These are phyloP conservation scores for Vaccinium macrocarpon DNA, from an alignment of 148 eudicot genomes.

Conservation along the genomic window DNA sequence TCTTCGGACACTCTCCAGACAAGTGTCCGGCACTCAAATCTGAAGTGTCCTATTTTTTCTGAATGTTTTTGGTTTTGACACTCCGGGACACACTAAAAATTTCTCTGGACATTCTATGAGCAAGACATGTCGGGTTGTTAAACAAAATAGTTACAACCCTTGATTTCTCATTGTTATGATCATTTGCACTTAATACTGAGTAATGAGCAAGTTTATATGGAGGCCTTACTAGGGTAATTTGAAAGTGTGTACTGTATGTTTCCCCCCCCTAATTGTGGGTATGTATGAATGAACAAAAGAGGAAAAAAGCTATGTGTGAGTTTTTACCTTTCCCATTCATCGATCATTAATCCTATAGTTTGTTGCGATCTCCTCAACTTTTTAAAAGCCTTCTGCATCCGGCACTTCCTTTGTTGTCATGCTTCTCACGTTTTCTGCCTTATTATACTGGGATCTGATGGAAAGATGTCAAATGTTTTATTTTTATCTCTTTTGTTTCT, in stretches of 20 bases:
- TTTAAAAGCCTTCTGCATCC: background rate
- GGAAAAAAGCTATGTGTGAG: background rate
- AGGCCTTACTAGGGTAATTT: slow-evolving; percentile 5
- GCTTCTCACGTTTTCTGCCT: background rate
- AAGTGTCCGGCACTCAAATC: no score
- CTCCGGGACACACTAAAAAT: no score
- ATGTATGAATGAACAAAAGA: background rate
- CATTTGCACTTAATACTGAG: background rate
- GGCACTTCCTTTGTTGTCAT: background rate
- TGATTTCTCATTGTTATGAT: background rate
- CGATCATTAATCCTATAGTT: background rate
- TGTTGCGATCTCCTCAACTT: background rate
- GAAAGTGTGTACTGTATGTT: background rate
- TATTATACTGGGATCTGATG: background rate
- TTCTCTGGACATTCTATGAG: no score
- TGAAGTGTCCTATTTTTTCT: no score
- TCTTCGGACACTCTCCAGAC: no score
- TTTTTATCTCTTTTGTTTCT: background rate
- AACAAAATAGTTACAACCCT: no score
- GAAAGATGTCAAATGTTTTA: background rate
- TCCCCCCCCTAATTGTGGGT: background rate
- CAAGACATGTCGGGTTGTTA: no score
- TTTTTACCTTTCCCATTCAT: background rate
- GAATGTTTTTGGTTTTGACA: no score
- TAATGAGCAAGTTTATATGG: background rate